Evolutionary conservation across 2,329 filamentous ascomycete genomes (phyloP), one percentile per base, ranked within the genome.

Genomic region (Lecanicillium sp.): DNA sequence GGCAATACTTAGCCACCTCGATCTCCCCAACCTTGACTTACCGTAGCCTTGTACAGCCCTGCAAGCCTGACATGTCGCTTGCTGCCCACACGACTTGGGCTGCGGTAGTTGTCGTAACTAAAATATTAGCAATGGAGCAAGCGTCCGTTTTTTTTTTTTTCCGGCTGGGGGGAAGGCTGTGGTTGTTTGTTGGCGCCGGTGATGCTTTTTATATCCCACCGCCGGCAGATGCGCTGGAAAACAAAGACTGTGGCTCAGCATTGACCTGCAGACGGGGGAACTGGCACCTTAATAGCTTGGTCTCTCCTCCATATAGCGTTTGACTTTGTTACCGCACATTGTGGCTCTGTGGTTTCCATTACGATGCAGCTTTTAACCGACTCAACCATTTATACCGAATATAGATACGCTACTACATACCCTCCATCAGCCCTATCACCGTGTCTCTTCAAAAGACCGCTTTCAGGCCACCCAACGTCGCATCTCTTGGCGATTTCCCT

Each of bases 361-460:
- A 30, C 19, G 19, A 17, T 15, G 5, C 17, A 38, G 20, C 19
- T 24, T 14, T 10, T 23, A 32, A 19, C 26, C 19, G n/a, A 2
- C 20, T 27, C 12, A 9, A 20, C 10, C n/a, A n/a, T 10, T 8
- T 19, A 9, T 14, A 3, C 37, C n/a, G n/a, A 35, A 15, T 35
- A 47, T 41, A 30, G 21, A 2, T 35, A 35, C 17, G 17, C 23
- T n/a, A n/a, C n/a, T n/a, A n/a, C n/a, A n/a, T n/a, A n/a, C n/a
- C n/a, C n/a, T n/a, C 7, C 27, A 8, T 35, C 36, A 35, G 36
- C 44, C 44, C 44, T 47, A 41, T 27, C n/a, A n/a, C 37, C 15
- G 26, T 17, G 19, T 26, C n/a, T 5, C 21, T 2, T 35, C 20
- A 12, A 15, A 17, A 40, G 11, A 20, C 44, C 44, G 15, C 44